Percentiles rank a stretch among this genome's conserved stretches.
Evolutionary conservation across 768 basidiomycete species (phyloP).

Genomic region (Arthromyces matolae): DNA sequence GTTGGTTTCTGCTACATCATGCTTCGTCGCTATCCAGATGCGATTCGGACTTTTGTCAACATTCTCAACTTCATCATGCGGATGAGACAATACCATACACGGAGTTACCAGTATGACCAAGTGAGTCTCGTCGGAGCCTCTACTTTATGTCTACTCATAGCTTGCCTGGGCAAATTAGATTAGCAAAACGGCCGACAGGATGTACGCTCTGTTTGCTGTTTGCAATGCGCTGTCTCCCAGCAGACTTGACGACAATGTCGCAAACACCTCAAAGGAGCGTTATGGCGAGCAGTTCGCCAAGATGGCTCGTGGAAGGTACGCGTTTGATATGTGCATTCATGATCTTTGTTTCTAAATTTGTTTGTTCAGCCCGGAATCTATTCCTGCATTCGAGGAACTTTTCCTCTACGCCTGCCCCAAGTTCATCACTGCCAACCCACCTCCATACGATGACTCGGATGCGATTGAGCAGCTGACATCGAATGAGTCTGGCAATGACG

Average conservation of each 20-base stretch:
- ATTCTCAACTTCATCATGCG: constrained; percentile 94
- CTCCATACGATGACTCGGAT: constrained; percentile 81
- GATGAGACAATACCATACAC: constrained; percentile 94
- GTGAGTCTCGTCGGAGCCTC: too few species aligned
- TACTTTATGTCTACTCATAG: not conserved
- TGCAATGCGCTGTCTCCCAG: constrained; percentile 92
- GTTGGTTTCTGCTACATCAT: constrained; percentile 97
- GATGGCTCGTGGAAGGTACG: constrained; percentile 74
- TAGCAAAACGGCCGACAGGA: constrained; percentile 95
- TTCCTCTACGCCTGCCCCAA: constrained; percentile 95
- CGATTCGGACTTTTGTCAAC: constrained; percentile 88
- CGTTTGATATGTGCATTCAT: not conserved
- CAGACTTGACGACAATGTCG: constrained; percentile 90
- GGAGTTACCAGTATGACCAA: constrained; percentile 96
- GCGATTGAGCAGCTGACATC: too few species aligned
- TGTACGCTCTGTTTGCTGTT: constrained; percentile 94
- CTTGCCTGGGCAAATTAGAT: constrained; percentile 49
- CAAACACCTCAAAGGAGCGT: constrained; percentile 88
- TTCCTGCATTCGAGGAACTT: constrained; percentile 85
- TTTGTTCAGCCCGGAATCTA: constrained; percentile 57
- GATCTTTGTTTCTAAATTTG: not conserved
- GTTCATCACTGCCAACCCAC: constrained; percentile 92
- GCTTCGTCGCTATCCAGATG: constrained; percentile 92
- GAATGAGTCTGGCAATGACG: too few species aligned
- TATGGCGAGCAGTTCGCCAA: constrained; percentile 89